A percentile compares a stretch with the other conserved stretches of the same genome.
Evolutionary conservation across 1,284 basidiomycete genomes (phyloP).

Genomic region (Hypsizygus ulmarius): DNA sequence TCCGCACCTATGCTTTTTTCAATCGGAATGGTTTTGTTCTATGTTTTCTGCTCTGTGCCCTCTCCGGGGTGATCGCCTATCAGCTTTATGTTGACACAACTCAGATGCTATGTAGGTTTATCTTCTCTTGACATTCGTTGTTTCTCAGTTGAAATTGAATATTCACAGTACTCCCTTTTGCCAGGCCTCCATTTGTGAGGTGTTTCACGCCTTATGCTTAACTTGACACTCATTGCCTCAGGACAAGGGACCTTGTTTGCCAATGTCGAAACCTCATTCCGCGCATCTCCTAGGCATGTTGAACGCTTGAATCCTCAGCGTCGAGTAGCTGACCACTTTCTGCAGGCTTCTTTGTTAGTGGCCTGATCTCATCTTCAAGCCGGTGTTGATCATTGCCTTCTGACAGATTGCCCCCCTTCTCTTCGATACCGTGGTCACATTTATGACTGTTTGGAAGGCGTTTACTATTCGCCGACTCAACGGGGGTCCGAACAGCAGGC

Average conservation of each 20-base stretch:
- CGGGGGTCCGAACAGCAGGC: slow-evolving; percentile 70
- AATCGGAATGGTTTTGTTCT: slow-evolving; percentile 69
- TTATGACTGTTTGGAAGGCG: slow-evolving; percentile 75
- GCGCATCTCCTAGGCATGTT: slow-evolving; percentile 69
- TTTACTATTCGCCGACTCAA: slow-evolving; percentile 67
- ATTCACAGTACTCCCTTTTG: slow-evolving; percentile 62
- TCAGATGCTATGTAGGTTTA: slow-evolving; percentile 69
- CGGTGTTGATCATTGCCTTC: slow-evolving; percentile 8
- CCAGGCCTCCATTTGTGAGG: slow-evolving; percentile 58
- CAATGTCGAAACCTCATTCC: slow-evolving; percentile 72
- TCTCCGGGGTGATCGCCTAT: slow-evolving; percentile 70
- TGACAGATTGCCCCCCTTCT: slow-evolving; percentile 69
- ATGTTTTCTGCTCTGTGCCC: slow-evolving; percentile 54
- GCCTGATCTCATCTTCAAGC: slow-evolving; percentile 7
- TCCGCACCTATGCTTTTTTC: slow-evolving; percentile 81
- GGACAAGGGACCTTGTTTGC: slow-evolving; percentile 67
- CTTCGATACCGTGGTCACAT: slow-evolving; percentile 74
- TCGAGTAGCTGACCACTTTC: slow-evolving; percentile 3
- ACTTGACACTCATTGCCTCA: slow-evolving; percentile 21
- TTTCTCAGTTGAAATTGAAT: slow-evolving; percentile 3
- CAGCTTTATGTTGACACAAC: slow-evolving; percentile 75
- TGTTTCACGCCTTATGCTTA: slow-evolving; percentile 3
- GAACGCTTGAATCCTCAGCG: slow-evolving; percentile 1
- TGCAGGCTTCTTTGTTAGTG: slow-evolving; percentile 68
- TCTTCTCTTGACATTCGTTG: neutral